phyloP scores from a whole-genome alignment of 2,329 filamentous ascomycete species.

The Colletotrichum sp. region DNA sequence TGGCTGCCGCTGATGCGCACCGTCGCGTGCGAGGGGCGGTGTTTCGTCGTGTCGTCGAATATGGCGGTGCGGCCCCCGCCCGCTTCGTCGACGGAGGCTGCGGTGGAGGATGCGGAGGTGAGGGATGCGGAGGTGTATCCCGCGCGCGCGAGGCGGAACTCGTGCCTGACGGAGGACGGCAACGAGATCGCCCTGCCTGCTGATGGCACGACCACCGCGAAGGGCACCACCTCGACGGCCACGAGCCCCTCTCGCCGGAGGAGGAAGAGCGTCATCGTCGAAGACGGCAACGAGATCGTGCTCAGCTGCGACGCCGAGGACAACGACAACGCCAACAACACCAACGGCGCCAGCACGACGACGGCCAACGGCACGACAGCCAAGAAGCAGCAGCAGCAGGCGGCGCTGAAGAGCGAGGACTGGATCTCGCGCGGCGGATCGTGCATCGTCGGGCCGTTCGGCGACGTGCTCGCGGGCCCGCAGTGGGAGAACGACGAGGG shows the following conservation, averaged over 20 bases:
- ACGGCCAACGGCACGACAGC: neutral
- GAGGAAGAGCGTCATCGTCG: constrained; percentile 43
- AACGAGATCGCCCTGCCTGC: constrained; percentile 51
- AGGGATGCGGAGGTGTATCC: neutral
- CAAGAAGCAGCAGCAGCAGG: neutral
- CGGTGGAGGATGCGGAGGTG: neutral
- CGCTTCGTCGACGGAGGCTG: neutral
- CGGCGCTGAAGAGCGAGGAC: constrained; percentile 18
- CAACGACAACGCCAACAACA: neutral
- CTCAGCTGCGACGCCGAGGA: constrained; percentile 36
- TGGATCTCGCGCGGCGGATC: constrained; percentile 80
- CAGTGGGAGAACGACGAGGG: constrained; percentile 80
- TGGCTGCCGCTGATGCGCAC: constrained; percentile 87
- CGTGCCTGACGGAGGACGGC: constrained; percentile 50
- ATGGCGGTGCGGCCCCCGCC: constrained; percentile 74
- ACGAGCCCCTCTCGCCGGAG: constrained; percentile 24
- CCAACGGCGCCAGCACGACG: constrained; percentile 3
- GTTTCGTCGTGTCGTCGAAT: constrained; percentile 86
- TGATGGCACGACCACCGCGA: neutral
- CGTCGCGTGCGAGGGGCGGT: constrained; percentile 79
- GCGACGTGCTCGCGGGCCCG: constrained; percentile 80
- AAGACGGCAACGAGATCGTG: constrained; percentile 56
- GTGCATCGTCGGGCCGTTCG: constrained; percentile 79
- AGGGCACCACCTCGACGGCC: constrained; percentile 17
- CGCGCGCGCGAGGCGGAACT: constrained; percentile 35